Base-by-base conservation (phyloP, 192 early-diverging fungal species). In the Coemansia sp. region DNA sequence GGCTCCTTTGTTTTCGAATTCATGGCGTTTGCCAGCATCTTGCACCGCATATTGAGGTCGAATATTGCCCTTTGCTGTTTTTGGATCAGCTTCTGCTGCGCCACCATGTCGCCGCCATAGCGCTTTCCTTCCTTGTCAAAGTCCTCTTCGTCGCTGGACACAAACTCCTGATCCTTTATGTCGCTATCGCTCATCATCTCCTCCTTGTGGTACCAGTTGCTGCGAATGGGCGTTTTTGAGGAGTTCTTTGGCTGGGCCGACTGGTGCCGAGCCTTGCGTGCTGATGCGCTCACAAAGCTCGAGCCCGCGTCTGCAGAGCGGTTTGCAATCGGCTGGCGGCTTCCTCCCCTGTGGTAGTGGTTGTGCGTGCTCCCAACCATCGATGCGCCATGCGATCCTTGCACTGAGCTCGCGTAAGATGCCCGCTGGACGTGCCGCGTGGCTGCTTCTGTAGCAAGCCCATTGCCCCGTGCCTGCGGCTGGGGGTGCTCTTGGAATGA, bases 11-110 rank as follows among this genome's bases (percentile, higher is more conserved):
- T 63, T 34, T 63, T 70, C 7, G 58, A 35, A 10, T 39, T 20
- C 72, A 81, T 71, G 25, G 78, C 72, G 21, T 35, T 61, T 9
- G 29, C 43, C 23, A 81, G 52, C 63, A 75, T 68, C 55, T 69
- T 71, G 68, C 53, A 72, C 35, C 66, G 65, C 66, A 75, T 42
- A 51, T 71, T 75, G 25, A 81, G 61, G 48, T 81, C 78, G 39
- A 71, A 81, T 25, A 81, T 81, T 28, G 56, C n/a, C 26, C 78
- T 68, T 63, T 81, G 78, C 70, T 81, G 78, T 55, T 81, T 75
- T 62, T 81, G 70, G 37, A 81, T 81, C 18, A 81, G 78, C 63
- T 62, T 74, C 26, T 81, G 72, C 69, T 81, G 78, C 30, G 78
- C 43, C 20, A 75, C 72, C 78, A 81, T 61, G 55, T 81, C 72